Evolutionary conservation across 805 yeast genomes (phyloP), one percentile per base, ranked within the genome.

Genomic region (Pichia pseudocactophila): DNA sequence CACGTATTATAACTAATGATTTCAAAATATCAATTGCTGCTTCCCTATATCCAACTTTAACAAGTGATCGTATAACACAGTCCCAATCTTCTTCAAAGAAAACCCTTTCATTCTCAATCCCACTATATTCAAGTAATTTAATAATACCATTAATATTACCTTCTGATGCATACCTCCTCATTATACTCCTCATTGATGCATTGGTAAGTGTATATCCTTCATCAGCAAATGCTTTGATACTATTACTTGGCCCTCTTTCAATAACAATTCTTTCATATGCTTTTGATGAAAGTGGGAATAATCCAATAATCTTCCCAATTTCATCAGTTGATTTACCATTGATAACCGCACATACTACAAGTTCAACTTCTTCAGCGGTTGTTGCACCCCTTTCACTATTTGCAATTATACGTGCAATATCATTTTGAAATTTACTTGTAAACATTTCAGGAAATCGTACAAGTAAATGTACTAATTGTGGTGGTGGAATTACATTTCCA

Each of bases 21-120:
- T 51, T 50, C 33, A 53, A 33, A 5, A 57, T 38, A 39, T 57
- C 55, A 11, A 50, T 39, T 6, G 56, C 55, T 15, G 51, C 36
- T 22, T 38, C 41, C 12, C 34, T 18, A 16, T 46, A 41, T 6
- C 48, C 51, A 17, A 48, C 34, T 25, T 42, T 31, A 17, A 53
- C 27, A 12, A 56, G 42, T 13, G 52, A 39, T 3, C 39, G 41
- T 17, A 54, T 39, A 7, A 52, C 30, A n/a, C 38, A 37, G 13
- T 44, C 28, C 7, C 47, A 39, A 31, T 52, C 61, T 15, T 40
- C 26, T 2, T 34, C 26, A 31, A 47, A 47, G 30, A 54, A 33
- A 4, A 41, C 44, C 17, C 41, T 47, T 18, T 49, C 46, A 12
- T 46, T 39, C 4, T 41, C 26, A n/a, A 43, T 19, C 7, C 52